Conservation (phyloP, 2,329 filamentous ascomycete genomes). For the Cyphellophora europaea region DNA sequence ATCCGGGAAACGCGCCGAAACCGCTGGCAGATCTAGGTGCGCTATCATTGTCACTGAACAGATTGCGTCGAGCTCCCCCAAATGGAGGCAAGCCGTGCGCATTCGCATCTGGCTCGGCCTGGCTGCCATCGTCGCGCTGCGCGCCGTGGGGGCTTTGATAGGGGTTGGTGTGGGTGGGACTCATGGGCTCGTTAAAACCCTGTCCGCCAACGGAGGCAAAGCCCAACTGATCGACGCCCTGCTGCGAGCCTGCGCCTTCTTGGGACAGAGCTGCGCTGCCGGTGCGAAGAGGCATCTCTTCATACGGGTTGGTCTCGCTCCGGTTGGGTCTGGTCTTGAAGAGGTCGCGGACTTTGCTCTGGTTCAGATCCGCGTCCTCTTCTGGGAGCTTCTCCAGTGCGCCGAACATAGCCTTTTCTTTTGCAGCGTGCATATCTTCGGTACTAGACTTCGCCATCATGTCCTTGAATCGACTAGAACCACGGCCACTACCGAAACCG, state of each 20-base stretch:
- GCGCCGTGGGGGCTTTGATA: slow-evolving; percentile 82
- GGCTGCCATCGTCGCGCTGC: slow-evolving; percentile 52
- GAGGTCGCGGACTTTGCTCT: slow-evolving; percentile 42
- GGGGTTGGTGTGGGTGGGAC: slow-evolving; percentile 91
- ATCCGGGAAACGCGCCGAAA: slow-evolving; percentile 47
- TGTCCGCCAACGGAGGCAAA: slow-evolving; percentile 32
- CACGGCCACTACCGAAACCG: slow-evolving; percentile 55
- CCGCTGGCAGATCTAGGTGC: slow-evolving; percentile 59
- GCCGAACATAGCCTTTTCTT: slow-evolving; percentile 46
- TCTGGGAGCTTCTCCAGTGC: slow-evolving; percentile 47
- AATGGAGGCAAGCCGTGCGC: slow-evolving; percentile 38
- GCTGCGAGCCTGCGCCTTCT: slow-evolving; percentile 51
- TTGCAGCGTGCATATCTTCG: slow-evolving; percentile 50
- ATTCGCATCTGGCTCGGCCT: slow-evolving; percentile 31
- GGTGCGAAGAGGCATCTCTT: slow-evolving; percentile 38
- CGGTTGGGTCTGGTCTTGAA: slow-evolving; percentile 38
- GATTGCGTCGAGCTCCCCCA: slow-evolving; percentile 37
- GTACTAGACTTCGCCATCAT: slow-evolving; percentile 68
- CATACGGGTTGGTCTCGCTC: slow-evolving; percentile 39
- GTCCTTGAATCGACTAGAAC: slow-evolving; percentile 79
- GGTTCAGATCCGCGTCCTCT: slow-evolving; percentile 34
- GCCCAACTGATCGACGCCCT: slow-evolving; percentile 44
- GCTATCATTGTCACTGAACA: slow-evolving; percentile 61
- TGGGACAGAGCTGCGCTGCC: slow-evolving; percentile 64
- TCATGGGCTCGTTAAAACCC: slow-evolving; percentile 59